Evolutionary conservation across 805 yeast genomes (phyloP).

Genomic region (Candida tammaniensis): DNA sequence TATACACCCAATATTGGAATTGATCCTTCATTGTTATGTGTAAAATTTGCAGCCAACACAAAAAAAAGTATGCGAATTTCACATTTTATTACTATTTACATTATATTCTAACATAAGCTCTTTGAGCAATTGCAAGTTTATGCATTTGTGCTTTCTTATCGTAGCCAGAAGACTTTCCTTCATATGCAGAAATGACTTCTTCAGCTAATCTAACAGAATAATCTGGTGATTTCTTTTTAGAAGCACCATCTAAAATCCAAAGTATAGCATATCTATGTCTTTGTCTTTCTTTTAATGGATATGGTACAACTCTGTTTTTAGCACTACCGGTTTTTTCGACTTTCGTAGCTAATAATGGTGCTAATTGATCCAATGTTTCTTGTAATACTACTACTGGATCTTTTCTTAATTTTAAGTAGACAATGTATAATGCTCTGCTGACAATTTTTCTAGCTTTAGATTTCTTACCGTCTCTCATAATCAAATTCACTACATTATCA

Average conservation of each 20-base stretch:
- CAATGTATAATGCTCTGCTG: constrained; percentile 75
- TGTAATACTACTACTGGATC: constrained; percentile 81
- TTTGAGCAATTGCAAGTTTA: constrained; percentile 80
- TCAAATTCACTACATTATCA: constrained; percentile 74
- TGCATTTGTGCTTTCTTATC: constrained; percentile 84
- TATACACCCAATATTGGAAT: constrained; percentile 16
- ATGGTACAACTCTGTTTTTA: constrained; percentile 75
- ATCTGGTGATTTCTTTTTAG: constrained; percentile 73
- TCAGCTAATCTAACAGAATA: constrained; percentile 88
- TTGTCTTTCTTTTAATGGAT: constrained; percentile 78
- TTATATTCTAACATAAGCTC: constrained; percentile 64
- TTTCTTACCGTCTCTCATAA: constrained; percentile 92
- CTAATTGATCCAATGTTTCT: constrained; percentile 72
- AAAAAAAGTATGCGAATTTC: constrained; percentile 2
- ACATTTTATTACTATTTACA: constrained; percentile 11
- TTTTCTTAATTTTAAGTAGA: constrained; percentile 64
- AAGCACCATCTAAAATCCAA: constrained; percentile 87
- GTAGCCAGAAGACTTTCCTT: constrained; percentile 78
- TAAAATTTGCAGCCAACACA: constrained; percentile 7
- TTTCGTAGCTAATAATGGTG: constrained; percentile 78
- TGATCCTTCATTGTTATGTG: constrained; percentile 7
- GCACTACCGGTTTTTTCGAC: constrained; percentile 84
- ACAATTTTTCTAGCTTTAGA: constrained; percentile 71
- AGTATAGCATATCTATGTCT: constrained; percentile 81
- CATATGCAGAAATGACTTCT: constrained; percentile 74